A percentile compares a stretch with the other conserved stretches of the same genome.
These are phyloP conservation scores for Dendrocalamus latiflorus DNA, from an alignment of 202 grass and related monocot species.

Conservation along the genomic window DNA sequence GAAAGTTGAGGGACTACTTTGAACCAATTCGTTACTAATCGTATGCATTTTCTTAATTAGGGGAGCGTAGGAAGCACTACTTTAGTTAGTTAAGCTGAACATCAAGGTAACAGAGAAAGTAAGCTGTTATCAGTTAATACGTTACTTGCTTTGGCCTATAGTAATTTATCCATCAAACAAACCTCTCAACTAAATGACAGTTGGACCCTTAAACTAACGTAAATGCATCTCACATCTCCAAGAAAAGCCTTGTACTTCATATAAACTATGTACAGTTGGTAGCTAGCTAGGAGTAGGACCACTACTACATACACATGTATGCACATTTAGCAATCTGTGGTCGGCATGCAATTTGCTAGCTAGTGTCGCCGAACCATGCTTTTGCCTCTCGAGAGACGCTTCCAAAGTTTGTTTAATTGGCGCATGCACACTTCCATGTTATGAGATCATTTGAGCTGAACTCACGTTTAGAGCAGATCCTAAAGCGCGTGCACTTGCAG, in stretches of 20 bases:
- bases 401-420: neutral
- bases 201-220: neutral
- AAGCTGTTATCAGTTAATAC: neutral
- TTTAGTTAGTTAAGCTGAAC: neutral
- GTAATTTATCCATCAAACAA: neutral
- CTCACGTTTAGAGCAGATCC: neutral
- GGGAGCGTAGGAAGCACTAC: neutral
- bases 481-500: neutral
- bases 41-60: neutral
- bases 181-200: neutral
- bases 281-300: neutral
- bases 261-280: neutral
- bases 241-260: neutral
- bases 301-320: neutral
- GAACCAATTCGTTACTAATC: too few species aligned
- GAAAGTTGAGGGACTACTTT: too few species aligned
- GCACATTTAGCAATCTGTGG: neutral
- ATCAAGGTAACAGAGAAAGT: neutral
- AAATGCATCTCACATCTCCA: neutral
- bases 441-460: slow-evolving; percentile 34
- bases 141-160: neutral
- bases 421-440: slow-evolving; percentile 21
- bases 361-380: slow-evolving; percentile 2
- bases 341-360: slow-evolving; percentile 19
- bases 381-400: too few species aligned